Percentiles rank a stretch among this genome's conserved stretches.
phyloP scores from a whole-genome alignment of 2,329 filamentous ascomycete species.

The Colletotrichum simmondsii region DNA sequence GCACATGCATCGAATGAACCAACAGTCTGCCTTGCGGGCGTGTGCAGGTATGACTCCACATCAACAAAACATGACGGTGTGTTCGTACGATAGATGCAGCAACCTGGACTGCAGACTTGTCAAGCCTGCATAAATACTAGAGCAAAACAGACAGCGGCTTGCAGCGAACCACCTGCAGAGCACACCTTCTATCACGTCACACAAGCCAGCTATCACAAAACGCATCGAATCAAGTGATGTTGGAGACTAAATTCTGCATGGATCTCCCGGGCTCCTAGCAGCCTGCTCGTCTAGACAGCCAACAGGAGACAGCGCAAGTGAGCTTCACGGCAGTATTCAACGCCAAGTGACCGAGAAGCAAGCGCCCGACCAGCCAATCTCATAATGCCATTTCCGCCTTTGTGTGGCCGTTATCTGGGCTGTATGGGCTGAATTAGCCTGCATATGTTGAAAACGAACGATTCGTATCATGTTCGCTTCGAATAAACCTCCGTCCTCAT shows the following conservation, averaged over 20 bases:
- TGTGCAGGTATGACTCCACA: background rate
- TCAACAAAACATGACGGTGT: background rate
- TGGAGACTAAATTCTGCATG: background rate
- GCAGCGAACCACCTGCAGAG: background rate
- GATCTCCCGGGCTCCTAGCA: background rate
- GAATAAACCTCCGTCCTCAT: background rate
- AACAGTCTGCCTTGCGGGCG: background rate
- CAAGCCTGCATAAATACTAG: background rate
- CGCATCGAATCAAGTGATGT: background rate
- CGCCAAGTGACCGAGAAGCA: background rate
- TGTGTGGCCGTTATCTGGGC: background rate
- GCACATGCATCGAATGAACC: background rate
- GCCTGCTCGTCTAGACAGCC: background rate
- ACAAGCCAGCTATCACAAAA: background rate
- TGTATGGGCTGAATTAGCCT: background rate
- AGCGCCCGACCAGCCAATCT: background rate
- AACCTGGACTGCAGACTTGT: background rate
- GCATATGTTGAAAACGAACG: background rate
- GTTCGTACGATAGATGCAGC: background rate
- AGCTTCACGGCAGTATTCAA: background rate
- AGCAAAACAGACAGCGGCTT: background rate
- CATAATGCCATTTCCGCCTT: background rate
- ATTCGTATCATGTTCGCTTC: background rate
- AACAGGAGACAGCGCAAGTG: background rate
- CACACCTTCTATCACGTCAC: background rate